Conservation (phyloP, 1,139 yeast species). For the Sugiyamaella xylanicola region DNA sequence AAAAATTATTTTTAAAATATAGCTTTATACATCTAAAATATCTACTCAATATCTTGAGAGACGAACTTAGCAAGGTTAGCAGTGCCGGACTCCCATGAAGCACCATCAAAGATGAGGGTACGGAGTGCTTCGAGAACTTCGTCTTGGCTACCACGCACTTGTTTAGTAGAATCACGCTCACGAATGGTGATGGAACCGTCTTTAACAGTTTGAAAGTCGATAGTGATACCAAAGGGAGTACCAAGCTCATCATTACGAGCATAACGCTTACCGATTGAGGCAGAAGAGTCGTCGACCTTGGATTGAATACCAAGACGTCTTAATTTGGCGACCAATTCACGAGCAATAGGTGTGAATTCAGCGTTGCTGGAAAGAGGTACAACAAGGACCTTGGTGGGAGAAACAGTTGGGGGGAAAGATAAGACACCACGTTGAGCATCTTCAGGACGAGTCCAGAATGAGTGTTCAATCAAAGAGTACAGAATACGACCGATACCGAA, state of each 20-base stretch:
- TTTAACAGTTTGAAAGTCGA: conserved; percentile 91
- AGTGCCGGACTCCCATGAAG: conserved; percentile 85
- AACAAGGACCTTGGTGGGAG: conserved; percentile 95
- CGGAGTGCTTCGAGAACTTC: conserved; percentile 80
- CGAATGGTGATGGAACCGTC: conserved; percentile 92
- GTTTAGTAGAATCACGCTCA: conserved; percentile 97
- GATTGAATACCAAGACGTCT: conserved; percentile 86
- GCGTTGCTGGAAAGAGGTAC: conserved; percentile 91
- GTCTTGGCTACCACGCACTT: conserved; percentile 88
- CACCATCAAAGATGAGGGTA: conserved; percentile 71
- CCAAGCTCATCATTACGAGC: conserved; percentile 99
- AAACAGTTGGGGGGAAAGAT: conserved; percentile 93
- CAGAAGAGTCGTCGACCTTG: conserved; percentile 96
- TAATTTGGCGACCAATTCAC: conserved; percentile 61
- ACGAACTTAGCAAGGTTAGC: conserved; percentile 44
- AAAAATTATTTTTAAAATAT: conserved; percentile 1
- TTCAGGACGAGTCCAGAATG: conserved; percentile 93
- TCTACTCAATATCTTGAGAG: conserved; percentile 32
- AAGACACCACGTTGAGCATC: conserved; percentile 88
- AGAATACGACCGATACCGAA: conserved; percentile 98
- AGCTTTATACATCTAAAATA: not conserved
- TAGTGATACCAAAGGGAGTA: conserved; percentile 98
- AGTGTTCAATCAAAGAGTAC: conserved; percentile 91
- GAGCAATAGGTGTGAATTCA: conserved; percentile 74
- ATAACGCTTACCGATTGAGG: conserved; percentile 97